Conservation (phyloP, 2,329 filamentous ascomycete genomes). For the Ceratocystis alfenasii region DNA sequence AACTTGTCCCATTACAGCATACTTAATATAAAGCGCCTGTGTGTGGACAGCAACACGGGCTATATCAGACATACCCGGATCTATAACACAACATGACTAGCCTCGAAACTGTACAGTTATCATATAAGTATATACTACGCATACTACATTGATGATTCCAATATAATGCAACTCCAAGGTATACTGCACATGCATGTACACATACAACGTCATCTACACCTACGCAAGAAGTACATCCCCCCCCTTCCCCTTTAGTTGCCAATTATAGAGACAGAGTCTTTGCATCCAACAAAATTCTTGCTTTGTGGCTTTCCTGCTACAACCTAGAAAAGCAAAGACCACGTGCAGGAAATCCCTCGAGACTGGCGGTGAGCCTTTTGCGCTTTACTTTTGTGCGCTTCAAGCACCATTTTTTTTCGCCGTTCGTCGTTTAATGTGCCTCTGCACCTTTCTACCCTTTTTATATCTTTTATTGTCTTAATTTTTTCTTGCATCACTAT, state of each 20-base stretch:
- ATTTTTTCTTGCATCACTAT: not conserved
- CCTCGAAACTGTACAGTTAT: not conserved
- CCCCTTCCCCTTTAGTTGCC: not conserved
- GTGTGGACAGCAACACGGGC: not conserved
- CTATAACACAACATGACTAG: not conserved
- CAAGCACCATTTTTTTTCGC: not conserved
- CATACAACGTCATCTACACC: slow-evolving; percentile 1
- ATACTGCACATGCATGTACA: not conserved
- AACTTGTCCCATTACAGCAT: not conserved
- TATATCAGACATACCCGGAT: not conserved
- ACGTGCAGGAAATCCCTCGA: slow-evolving; percentile 14
- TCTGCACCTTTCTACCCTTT: too few relatives aligned
- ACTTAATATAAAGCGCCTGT: not conserved
- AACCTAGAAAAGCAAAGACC: not conserved
- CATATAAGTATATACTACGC: not conserved
- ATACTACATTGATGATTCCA: not conserved
- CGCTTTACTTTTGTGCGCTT: too few relatives aligned
- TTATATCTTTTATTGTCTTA: not conserved
- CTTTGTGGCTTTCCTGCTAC: not conserved
- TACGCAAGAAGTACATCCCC: not conserved
- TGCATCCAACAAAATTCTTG: not conserved
- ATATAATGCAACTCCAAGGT: not conserved
- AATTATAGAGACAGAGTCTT: not conserved
- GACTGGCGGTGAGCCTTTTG: slow-evolving; percentile 16
- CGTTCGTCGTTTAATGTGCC: too few relatives aligned